phyloP scores from a whole-genome alignment of 768 basidiomycete species.

The Termitomyces sp. region DNA sequence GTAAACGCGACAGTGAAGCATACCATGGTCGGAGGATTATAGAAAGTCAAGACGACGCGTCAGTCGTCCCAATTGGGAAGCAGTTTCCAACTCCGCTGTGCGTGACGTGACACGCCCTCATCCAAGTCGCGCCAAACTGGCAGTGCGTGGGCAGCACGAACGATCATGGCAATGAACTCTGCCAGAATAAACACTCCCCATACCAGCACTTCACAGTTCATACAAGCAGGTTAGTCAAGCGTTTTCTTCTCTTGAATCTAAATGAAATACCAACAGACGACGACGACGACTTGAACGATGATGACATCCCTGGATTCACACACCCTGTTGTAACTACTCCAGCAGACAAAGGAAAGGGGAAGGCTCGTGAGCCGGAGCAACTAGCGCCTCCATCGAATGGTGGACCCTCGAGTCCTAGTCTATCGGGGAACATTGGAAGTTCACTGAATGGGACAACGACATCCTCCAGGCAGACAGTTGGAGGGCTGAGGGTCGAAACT shows the following conservation, averaged over 20 bases:
- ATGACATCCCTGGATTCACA: conserved; percentile 74
- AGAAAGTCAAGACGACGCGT: conserved; percentile 38
- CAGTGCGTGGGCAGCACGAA: conserved; percentile 22
- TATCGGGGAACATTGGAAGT: conserved; percentile 74
- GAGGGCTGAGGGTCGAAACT: conserved; percentile 87
- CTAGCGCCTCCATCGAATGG: conserved; percentile 37
- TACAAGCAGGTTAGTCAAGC: conserved; percentile 61
- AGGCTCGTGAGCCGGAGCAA: conserved; percentile 52
- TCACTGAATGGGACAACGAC: conserved; percentile 32
- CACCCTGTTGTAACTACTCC: conserved; percentile 53
- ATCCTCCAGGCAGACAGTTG: conserved; percentile 59
- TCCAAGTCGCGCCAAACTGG: conserved; percentile 1
- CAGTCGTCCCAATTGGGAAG: conserved; percentile 35
- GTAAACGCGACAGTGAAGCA: neutral
- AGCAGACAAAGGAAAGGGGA: conserved; percentile 67
- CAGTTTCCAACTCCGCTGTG: conserved; percentile 25
- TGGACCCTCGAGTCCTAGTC: conserved; percentile 24
- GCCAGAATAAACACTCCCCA: conserved; percentile 39
- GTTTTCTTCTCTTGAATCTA: neutral
- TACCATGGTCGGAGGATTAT: conserved; percentile 17
- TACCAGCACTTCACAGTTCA: conserved; percentile 68
- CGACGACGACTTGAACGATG: conserved; percentile 81
- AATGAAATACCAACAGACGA: conserved; percentile 44
- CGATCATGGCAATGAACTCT: conserved; percentile 29
- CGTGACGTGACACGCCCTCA: conserved; percentile 16